Conservation (phyloP, 2,329 filamentous ascomycete species). For the Paradendryphiella salina region DNA sequence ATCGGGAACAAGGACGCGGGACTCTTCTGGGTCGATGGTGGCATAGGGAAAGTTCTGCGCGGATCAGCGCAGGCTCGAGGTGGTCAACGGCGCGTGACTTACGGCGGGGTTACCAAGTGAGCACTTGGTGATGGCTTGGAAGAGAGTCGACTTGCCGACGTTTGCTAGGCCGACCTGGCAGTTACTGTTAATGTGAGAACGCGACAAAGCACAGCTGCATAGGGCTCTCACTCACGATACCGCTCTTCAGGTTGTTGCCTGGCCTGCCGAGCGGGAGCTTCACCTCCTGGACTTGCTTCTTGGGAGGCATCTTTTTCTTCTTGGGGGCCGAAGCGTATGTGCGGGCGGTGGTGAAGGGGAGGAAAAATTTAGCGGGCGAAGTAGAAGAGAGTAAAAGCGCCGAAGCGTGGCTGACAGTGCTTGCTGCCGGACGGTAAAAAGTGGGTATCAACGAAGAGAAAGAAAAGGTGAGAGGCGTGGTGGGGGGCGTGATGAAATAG, state of each 20-base stretch:
- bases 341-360: constrained; percentile 52
- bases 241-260: constrained; percentile 98
- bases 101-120: constrained; percentile 95
- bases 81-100: constrained; percentile 47
- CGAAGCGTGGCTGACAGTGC: constrained; percentile 50
- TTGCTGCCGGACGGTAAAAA: constrained; percentile 56
- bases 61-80: constrained; percentile 19
- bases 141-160: constrained; percentile 98
- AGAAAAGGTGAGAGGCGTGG: constrained; percentile 52
- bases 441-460: constrained; percentile 56
- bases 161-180: constrained; percentile 93
- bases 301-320: constrained; percentile 86
- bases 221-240: constrained; percentile 79
- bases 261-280: constrained; percentile 95
- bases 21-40: constrained; percentile 98
- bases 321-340: constrained; percentile 60
- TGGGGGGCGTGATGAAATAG: constrained; percentile 41
- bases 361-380: constrained; percentile 36
- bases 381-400: constrained; percentile 44
- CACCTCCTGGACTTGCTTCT: constrained; percentile 89
- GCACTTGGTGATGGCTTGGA: constrained; percentile 99
- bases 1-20: constrained; percentile 94
- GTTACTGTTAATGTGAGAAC: constrained; percentile 51
- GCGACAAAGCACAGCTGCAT: constrained; percentile 33
- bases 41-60: constrained; percentile 94